Evolutionary conservation across 2,329 filamentous ascomycete species (phyloP).

Genomic region (Fusarium haematococcum): DNA sequence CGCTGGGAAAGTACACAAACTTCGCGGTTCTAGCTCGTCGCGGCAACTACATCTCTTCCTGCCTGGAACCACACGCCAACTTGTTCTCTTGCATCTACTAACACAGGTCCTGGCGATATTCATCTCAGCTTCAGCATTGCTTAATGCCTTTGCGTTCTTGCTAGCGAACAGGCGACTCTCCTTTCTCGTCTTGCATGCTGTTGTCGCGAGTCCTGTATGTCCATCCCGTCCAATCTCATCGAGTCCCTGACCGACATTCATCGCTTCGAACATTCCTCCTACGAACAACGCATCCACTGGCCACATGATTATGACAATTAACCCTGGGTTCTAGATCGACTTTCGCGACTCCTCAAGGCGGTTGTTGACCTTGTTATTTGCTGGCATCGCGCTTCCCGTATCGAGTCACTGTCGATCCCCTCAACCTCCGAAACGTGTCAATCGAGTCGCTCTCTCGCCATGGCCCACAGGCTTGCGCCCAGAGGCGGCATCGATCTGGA

Average conservation of each 20-base stretch:
- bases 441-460: slow-evolving; percentile 38
- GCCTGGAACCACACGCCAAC: slow-evolving; percentile 28
- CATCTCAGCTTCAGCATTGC: slow-evolving; percentile 42
- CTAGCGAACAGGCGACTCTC: slow-evolving; percentile 23
- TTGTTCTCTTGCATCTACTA: slow-evolving; percentile 40
- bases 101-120: slow-evolving; percentile 28
- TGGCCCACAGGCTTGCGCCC: slow-evolving; percentile 62
- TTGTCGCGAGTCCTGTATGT: slow-evolving; percentile 45
- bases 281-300: neutral
- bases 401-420: slow-evolving; percentile 5
- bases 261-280: neutral
- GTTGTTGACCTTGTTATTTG: slow-evolving; percentile 32
- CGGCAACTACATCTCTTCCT: slow-evolving; percentile 31
- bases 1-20: slow-evolving; percentile 52
- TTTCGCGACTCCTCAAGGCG: slow-evolving; percentile 22
- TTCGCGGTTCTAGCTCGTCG: slow-evolving; percentile 23
- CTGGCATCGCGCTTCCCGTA: slow-evolving; percentile 8
- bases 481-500: slow-evolving; percentile 69
- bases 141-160: slow-evolving; percentile 40
- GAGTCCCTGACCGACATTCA: slow-evolving; percentile 15
- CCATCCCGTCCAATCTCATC: slow-evolving; percentile 28
- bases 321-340: slow-evolving; percentile 20
- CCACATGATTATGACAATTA: slow-evolving; percentile 7
- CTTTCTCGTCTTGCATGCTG: slow-evolving; percentile 44
- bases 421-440: slow-evolving; percentile 4